Percentiles rank a stretch among this genome's conserved stretches.
Evolutionary conservation across 2,329 filamentous ascomycete species (phyloP).

Genomic region (Dryadomyces quercus-mongolicae): DNA sequence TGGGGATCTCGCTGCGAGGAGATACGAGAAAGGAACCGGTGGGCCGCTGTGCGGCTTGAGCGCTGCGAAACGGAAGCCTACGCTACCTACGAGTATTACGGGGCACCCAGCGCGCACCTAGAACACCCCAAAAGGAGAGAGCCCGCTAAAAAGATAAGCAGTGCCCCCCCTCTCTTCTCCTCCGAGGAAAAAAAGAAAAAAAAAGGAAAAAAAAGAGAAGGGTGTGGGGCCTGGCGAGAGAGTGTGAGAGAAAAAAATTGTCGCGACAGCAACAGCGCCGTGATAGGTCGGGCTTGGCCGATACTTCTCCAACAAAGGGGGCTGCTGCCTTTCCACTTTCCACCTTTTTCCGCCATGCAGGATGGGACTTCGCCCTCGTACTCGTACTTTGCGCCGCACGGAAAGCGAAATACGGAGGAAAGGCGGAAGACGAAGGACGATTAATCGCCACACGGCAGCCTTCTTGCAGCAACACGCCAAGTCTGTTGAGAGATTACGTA

Average conservation of each 20-base stretch:
- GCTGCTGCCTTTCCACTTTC: neutral
- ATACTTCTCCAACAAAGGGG: neutral
- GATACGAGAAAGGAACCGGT: neutral
- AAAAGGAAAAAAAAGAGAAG: neutral
- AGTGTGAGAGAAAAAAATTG: neutral
- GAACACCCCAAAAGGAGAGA: no score
- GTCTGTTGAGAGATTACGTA: no score
- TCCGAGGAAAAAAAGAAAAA: neutral
- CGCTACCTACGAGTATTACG: no score
- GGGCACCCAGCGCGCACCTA: no score
- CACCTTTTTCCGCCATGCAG: no score
- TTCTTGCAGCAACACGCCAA: no score
- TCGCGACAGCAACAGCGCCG: neutral
- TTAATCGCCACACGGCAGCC: no score
- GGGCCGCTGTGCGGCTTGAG: neutral
- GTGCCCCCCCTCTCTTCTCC: neutral
- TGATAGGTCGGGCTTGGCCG: neutral
- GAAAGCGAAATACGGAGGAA: no score
- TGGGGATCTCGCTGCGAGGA: neutral
- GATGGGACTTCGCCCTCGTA: no score
- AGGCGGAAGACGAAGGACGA: no score
- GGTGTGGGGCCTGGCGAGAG: neutral
- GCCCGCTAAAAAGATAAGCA: no score
- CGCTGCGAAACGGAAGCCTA: neutral
- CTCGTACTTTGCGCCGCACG: no score